Evolutionary conservation across 768 basidiomycete species (phyloP).

Genomic region (Psilocybe cubensis): DNA sequence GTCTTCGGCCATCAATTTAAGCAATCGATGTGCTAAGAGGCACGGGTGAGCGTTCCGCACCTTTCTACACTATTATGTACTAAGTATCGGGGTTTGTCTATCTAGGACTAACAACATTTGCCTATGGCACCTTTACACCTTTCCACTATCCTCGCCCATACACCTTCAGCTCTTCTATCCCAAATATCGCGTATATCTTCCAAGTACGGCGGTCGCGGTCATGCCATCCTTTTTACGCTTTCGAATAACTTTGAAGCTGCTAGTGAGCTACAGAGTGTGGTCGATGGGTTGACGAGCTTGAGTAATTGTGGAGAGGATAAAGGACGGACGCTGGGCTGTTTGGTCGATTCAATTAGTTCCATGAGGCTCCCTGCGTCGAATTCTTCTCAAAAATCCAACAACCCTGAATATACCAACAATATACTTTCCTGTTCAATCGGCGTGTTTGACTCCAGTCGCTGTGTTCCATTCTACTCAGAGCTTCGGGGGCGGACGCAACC

Average conservation of each 20-base stretch:
- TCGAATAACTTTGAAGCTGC: slow-evolving; percentile 42
- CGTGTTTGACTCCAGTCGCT: slow-evolving; percentile 45
- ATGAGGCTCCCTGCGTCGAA: slow-evolving; percentile 4
- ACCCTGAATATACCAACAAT: slow-evolving; percentile 8
- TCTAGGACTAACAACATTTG: no score
- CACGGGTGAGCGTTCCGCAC: no score
- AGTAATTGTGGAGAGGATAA: slow-evolving; percentile 25
- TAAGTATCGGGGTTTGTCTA: no score
- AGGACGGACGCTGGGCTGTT: slow-evolving; percentile 56
- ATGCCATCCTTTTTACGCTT: slow-evolving; percentile 53
- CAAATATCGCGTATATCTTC: slow-evolving; percentile 35
- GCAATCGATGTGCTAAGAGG: no score
- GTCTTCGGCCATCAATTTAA: no score
- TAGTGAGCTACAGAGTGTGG: slow-evolving; percentile 42
- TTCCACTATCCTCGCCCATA: slow-evolving; percentile 43
- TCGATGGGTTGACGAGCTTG: slow-evolving; percentile 42
- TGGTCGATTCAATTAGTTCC: slow-evolving; percentile 50
- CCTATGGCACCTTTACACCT: slow-evolving; percentile 37
- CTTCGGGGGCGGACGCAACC: slow-evolving; percentile 59
- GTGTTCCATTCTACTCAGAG: slow-evolving; percentile 61
- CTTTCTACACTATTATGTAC: no score
- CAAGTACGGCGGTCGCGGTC: slow-evolving; percentile 30
- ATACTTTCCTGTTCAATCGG: slow-evolving; percentile 61
- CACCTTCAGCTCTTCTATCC: slow-evolving; percentile 35
- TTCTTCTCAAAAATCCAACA: slow-evolving; percentile 3